These are phyloP conservation scores for Marvania coccoides DNA, from an alignment of 139 green algal genomes.

Conservation along the genomic window DNA sequence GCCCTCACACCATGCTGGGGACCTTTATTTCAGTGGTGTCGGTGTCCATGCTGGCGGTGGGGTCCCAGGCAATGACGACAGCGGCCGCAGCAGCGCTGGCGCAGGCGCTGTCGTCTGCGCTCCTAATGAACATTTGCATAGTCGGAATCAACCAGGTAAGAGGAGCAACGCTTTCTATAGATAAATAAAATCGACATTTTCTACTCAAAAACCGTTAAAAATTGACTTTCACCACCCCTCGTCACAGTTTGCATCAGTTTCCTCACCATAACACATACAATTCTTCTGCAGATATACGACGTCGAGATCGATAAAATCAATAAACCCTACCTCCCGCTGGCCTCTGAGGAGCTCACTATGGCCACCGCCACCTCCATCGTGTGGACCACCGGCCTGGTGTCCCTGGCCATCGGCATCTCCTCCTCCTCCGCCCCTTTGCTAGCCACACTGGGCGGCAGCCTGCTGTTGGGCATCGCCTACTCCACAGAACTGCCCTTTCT, in stretches of 20 bases:
- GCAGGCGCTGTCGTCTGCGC: constrained; percentile 63
- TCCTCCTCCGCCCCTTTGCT: constrained; percentile 51
- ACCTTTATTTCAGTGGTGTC: constrained; percentile 73
- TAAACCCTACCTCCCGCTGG: constrained; percentile 95
- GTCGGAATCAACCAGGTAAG: constrained; percentile 66
- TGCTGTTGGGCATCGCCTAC: constrained; percentile 83
- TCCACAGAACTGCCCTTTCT: constrained; percentile 80
- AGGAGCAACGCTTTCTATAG: neutral
- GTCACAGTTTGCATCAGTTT: no score
- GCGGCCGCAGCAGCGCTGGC: neutral
- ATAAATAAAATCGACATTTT: neutral
- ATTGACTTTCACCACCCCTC: neutral
- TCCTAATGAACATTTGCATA: constrained; percentile 93
- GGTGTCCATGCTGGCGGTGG: constrained; percentile 71
- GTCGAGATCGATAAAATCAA: constrained; percentile 68
- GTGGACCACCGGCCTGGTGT: neutral
- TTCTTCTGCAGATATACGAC: constrained; percentile 30
- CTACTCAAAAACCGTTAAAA: neutral
- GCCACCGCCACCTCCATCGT: constrained; percentile 20
- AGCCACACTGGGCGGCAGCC: constrained; percentile 57
- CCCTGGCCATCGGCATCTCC: constrained; percentile 29
- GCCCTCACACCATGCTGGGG: constrained; percentile 88
- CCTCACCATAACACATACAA: constrained; percentile 26
- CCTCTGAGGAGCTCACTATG: constrained; percentile 74
- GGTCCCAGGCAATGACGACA: neutral